A percentile compares a stretch with the other conserved stretches of the same genome.
Conservation (phyloP, 305 asterid genomes). For the Fraxinus latifolia region DNA sequence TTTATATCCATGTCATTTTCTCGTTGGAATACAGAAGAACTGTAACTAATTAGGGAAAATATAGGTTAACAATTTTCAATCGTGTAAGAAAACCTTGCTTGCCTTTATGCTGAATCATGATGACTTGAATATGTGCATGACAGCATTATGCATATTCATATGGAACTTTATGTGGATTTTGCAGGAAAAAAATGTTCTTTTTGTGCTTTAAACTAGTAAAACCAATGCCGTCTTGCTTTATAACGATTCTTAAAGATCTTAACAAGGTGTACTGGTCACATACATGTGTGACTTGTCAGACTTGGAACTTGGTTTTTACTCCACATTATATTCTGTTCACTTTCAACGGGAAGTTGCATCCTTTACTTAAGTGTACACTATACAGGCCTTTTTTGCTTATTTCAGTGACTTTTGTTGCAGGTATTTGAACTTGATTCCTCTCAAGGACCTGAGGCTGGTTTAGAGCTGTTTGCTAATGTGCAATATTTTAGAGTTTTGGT, state of each 20-base stretch:
- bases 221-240: background rate
- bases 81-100: background rate
- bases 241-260: background rate
- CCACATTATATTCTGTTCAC: background rate
- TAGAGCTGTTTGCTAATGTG: conserved; percentile 58
- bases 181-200: background rate
- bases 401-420: conserved; percentile 29
- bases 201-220: background rate
- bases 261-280: background rate
- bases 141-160: background rate
- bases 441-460: conserved; percentile 78
- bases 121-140: background rate
- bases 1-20: background rate
- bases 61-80: background rate
- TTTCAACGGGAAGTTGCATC: background rate
- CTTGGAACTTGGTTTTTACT: background rate
- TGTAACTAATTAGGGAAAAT: background rate
- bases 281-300: background rate
- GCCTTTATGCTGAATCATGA: background rate
- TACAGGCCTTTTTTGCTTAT: background rate
- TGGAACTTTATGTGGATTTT: background rate
- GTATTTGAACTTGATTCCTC: conserved; percentile 65
- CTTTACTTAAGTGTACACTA: background rate
- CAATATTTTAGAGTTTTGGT: conserved; percentile 73
- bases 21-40: background rate